These are phyloP conservation scores for Xerophyta viscosa DNA, from an alignment of 106 monocot genomes.

Conservation along the genomic window DNA sequence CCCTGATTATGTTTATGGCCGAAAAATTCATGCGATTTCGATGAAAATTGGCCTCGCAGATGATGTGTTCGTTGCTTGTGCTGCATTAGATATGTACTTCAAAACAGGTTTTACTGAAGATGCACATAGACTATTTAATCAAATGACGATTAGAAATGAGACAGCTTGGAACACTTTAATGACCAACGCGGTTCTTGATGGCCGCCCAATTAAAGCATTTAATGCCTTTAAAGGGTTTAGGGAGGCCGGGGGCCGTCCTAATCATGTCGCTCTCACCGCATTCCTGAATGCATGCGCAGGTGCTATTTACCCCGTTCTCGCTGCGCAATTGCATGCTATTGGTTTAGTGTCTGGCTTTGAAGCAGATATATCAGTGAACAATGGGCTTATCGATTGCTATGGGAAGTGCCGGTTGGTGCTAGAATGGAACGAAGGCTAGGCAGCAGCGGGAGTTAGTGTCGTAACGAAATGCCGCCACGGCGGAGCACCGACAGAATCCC, in stretches of 20 bases:
- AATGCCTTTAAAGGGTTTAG: slow-evolving; percentile 21
- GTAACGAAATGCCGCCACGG: slow-evolving; percentile 66
- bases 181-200: slow-evolving; percentile 48
- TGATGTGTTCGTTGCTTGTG: slow-evolving; percentile 50
- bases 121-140: slow-evolving; percentile 52
- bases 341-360: slow-evolving; percentile 31
- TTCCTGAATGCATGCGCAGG: slow-evolving; percentile 65
- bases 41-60: slow-evolving; percentile 33
- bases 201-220: slow-evolving; percentile 22
- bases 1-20: slow-evolving; percentile 10
- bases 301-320: slow-evolving; percentile 16
- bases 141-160: slow-evolving; percentile 46
- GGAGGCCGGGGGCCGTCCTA: slow-evolving; percentile 9
- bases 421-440: slow-evolving; percentile 41
- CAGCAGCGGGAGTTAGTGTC: slow-evolving; percentile 46
- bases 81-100: slow-evolving; percentile 57
- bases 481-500: slow-evolving; percentile 57
- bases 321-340: slow-evolving; percentile 49
- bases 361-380: slow-evolving; percentile 41
- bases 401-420: slow-evolving; percentile 46
- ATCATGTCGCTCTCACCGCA: slow-evolving; percentile 47
- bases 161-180: slow-evolving; percentile 75
- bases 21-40: slow-evolving; percentile 33
- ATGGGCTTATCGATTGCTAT: slow-evolving; percentile 75
- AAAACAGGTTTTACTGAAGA: slow-evolving; percentile 27